Conservation (phyloP, 306 rosid genomes). For the Sesbania bispinosa region DNA sequence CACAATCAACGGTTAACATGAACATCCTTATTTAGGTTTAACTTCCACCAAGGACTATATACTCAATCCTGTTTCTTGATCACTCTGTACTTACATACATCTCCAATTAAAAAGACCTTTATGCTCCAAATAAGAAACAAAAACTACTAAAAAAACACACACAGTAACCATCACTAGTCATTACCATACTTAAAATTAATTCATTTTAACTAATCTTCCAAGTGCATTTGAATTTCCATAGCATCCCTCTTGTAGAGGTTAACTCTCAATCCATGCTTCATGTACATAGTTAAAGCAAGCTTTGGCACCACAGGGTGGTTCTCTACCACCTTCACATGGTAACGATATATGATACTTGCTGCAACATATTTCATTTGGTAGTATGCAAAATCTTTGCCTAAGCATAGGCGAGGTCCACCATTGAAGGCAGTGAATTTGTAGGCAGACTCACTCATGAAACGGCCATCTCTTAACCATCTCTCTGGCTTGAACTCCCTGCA, state of each 20-base stretch:
- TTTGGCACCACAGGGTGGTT: conserved; percentile 68
- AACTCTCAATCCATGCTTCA: conserved; percentile 77
- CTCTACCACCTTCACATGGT: conserved; percentile 54
- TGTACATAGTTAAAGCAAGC: conserved; percentile 81
- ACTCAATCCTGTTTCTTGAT: neutral
- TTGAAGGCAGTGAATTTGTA: conserved; percentile 90
- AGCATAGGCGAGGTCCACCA: conserved; percentile 88
- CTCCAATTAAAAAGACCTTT: neutral
- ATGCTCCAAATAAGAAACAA: neutral
- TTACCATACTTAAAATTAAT: neutral
- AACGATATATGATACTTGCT: conserved; percentile 58
- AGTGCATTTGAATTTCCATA: conserved; percentile 32
- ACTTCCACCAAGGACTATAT: neutral
- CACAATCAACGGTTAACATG: neutral
- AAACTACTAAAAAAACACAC: neutral
- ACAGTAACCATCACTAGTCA: neutral
- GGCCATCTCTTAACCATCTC: conserved; percentile 77
- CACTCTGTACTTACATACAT: conserved; percentile 17
- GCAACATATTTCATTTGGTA: conserved; percentile 90
- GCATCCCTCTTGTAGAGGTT: conserved; percentile 38
- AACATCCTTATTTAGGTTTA: conserved; percentile 27
- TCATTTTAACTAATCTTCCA: neutral
- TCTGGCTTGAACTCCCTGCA: conserved; percentile 76
- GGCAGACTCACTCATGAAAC: conserved; percentile 73
- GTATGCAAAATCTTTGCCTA: conserved; percentile 90